These are phyloP conservation scores for Begonia fuchsioides DNA, from an alignment of 306 rosid species.

Conservation along the genomic window DNA sequence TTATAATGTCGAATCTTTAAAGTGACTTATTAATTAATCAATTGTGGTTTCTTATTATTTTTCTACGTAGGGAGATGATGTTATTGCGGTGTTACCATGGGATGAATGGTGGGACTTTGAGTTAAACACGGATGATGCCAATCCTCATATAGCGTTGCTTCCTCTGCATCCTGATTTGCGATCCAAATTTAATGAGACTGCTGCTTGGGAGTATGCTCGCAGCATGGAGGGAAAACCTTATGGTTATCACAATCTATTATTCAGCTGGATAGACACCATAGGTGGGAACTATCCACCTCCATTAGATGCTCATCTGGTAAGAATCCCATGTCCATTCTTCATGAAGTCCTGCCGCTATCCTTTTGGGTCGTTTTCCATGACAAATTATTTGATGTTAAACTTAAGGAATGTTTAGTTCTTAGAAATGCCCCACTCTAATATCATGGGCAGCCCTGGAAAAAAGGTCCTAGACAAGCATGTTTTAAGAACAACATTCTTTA, in stretches of 20 bases:
- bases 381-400: not conserved
- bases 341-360: not conserved
- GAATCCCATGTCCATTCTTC: not conserved
- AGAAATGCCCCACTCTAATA: too few relatives aligned
- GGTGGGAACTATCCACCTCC: conserved; percentile 76
- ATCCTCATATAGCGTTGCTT: conserved; percentile 92
- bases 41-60: not conserved
- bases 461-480: too few relatives aligned
- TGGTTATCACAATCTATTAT: conserved; percentile 82
- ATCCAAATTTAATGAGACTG: conserved; percentile 69
- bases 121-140: conserved; percentile 62
- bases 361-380: too few relatives aligned
- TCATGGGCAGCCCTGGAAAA: too few relatives aligned
- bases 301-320: conserved; percentile 80
- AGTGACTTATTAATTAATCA: not conserved
- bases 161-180: conserved; percentile 64
- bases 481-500: too few relatives aligned
- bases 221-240: conserved; percentile 70
- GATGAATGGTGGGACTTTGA: conserved; percentile 87
- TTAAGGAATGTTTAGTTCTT: too few relatives aligned
- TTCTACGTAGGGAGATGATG: conserved; percentile 57
- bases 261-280: conserved; percentile 88
- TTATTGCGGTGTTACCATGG: conserved; percentile 69
- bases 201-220: conserved; percentile 82
- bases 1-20: too few relatives aligned